Percentiles rank a stretch among this genome's conserved stretches.
phyloP scores from a whole-genome alignment of 2,329 filamentous ascomycete genomes.

The Alternaria sp. region DNA sequence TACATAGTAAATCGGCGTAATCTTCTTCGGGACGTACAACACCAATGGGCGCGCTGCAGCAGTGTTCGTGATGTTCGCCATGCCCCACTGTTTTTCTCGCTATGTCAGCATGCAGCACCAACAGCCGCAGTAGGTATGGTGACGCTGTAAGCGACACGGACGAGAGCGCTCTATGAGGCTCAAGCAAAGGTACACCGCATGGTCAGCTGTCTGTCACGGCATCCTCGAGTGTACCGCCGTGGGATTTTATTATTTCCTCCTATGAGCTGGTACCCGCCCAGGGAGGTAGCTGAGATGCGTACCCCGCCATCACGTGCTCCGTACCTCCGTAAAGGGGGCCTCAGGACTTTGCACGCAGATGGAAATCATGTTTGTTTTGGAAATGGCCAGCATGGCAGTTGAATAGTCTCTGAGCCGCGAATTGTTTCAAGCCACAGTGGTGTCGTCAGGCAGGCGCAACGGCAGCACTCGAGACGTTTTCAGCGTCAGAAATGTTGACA shows the following conservation, averaged over 20 bases:
- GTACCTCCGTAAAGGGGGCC: background rate
- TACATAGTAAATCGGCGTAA: conserved; percentile 22
- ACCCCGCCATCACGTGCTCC: conserved; percentile 15
- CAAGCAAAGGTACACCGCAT: conserved; percentile 10
- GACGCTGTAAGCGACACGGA: conserved; percentile 23
- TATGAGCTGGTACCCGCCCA: background rate
- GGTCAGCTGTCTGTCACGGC: conserved; percentile 27
- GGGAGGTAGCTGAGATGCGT: background rate
- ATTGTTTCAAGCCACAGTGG: conserved; percentile 25
- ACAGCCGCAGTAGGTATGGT: conserved; percentile 31
- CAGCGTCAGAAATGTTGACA: conserved; percentile 38
- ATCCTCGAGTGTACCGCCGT: conserved; percentile 9
- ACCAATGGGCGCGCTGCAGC: conserved; percentile 35
- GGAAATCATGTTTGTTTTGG: background rate
- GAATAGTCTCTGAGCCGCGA: conserved; percentile 9
- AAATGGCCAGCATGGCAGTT: conserved; percentile 1
- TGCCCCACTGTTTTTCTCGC: conserved; percentile 33
- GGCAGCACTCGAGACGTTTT: conserved; percentile 26
- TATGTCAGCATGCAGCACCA: conserved; percentile 33
- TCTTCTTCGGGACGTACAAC: conserved; percentile 8
- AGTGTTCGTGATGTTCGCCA: conserved; percentile 26
- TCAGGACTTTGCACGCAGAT: background rate
- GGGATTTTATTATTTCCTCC: conserved; percentile 2
- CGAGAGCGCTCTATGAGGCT: conserved; percentile 17
- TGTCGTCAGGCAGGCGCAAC: conserved; percentile 7